These are phyloP conservation scores for Akebia trifoliata DNA, from an alignment of 164 flowering plant genomes.

Conservation along the genomic window DNA sequence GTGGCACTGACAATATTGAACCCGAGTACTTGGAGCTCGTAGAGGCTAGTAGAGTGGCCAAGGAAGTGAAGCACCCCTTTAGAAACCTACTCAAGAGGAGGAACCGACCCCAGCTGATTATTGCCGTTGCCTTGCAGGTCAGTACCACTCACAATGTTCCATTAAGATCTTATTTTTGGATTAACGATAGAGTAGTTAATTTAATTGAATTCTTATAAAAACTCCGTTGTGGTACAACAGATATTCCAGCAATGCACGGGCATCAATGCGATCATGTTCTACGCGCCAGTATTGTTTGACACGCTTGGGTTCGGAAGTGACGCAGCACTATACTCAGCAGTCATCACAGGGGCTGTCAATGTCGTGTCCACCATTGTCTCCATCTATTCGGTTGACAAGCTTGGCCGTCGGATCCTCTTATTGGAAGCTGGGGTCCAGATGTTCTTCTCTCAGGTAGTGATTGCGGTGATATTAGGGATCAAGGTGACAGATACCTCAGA, in stretches of 20 bases:
- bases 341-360: conserved; percentile 84
- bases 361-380: conserved; percentile 79
- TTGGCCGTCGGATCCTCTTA: conserved; percentile 72
- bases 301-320: conserved; percentile 68
- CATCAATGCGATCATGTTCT: conserved; percentile 97
- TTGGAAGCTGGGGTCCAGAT: conserved; percentile 90
- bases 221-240: conserved; percentile 28
- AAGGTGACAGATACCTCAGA: conserved; percentile 60
- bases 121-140: conserved; percentile 61
- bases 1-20: conserved; percentile 80
- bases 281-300: conserved; percentile 76
- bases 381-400: conserved; percentile 84
- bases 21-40: conserved; percentile 76
- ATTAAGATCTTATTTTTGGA: too few species aligned
- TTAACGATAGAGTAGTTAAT: too few species aligned
- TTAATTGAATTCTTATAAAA: not conserved
- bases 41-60: conserved; percentile 75
- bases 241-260: conserved; percentile 93
- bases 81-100: conserved; percentile 61
- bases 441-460: conserved; percentile 79
- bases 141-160: too few species aligned
- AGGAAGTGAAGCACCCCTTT: conserved; percentile 79
- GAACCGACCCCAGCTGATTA: conserved; percentile 66
- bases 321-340: conserved; percentile 83
- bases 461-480: conserved; percentile 66